Evolutionary conservation across 2,329 filamentous ascomycete genomes (phyloP).

Genomic region (Nigrospora sphaerica): DNA sequence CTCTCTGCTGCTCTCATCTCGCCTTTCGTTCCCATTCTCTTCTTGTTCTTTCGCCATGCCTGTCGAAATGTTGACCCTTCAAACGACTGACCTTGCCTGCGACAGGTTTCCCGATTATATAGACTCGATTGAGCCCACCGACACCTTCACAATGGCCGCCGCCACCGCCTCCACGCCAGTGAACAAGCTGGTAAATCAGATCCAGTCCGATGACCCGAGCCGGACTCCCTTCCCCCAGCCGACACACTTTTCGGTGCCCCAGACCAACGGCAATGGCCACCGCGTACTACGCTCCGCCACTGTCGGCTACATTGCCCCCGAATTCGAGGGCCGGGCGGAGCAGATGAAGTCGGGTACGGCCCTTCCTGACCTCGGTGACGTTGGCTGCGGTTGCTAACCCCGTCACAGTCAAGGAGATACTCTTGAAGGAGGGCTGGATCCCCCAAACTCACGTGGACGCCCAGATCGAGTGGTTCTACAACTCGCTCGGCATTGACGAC

Average conservation of each 20-base stretch:
- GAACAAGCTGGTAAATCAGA: constrained; percentile 33
- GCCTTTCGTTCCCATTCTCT: background rate
- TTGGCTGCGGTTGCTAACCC: constrained; percentile 7
- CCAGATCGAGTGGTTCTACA: constrained; percentile 95
- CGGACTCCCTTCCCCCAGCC: constrained; percentile 81
- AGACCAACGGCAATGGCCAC: constrained; percentile 55
- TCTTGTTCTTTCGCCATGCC: constrained; percentile 9
- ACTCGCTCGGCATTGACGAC: constrained; percentile 94
- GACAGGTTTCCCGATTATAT: constrained; percentile 39
- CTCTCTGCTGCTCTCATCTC: background rate
- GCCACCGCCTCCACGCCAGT: constrained; percentile 22
- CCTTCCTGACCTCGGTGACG: background rate
- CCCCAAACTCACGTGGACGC: constrained; percentile 74
- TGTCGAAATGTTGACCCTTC: constrained; percentile 29
- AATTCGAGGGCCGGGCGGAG: constrained; percentile 85
- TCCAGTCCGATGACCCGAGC: constrained; percentile 34
- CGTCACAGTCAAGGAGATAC: constrained; percentile 65
- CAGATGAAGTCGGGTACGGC: constrained; percentile 75
- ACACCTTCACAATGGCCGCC: constrained; percentile 22
- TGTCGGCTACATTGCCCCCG: constrained; percentile 88
- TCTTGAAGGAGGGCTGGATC: constrained; percentile 78
- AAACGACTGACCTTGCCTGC: constrained; percentile 31
- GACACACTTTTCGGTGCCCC: constrained; percentile 71
- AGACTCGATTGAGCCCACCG: constrained; percentile 28
- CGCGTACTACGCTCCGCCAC: constrained; percentile 80